Conservation (phyloP, 1,284 basidiomycete genomes). For the Rhodotorula sp. region DNA sequence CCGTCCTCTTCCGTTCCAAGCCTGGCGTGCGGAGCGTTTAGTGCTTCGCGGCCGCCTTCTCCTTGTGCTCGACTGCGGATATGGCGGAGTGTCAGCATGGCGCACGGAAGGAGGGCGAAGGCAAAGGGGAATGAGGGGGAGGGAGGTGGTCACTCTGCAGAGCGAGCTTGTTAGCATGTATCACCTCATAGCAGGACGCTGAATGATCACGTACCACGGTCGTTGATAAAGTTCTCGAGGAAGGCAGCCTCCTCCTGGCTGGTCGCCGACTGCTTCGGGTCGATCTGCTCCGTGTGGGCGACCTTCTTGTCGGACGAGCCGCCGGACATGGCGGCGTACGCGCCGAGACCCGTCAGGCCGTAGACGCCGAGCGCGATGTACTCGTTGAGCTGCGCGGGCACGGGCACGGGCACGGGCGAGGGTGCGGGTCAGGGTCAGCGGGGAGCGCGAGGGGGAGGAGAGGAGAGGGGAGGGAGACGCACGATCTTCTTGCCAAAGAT, state of each 20-base stretch:
- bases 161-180: neutral
- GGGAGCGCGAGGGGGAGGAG: neutral
- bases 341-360: slow-evolving; percentile 32
- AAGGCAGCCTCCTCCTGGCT: slow-evolving; percentile 38
- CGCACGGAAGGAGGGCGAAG: neutral
- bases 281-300: slow-evolving; percentile 4
- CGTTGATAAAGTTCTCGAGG: slow-evolving; percentile 40
- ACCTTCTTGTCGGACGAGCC: slow-evolving; percentile 15
- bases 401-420: neutral
- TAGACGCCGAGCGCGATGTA: slow-evolving; percentile 36
- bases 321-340: slow-evolving; percentile 33
- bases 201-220: slow-evolving; percentile 3
- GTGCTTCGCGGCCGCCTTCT: slow-evolving; percentile 24
- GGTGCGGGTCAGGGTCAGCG: neutral
- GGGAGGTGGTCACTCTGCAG: neutral
- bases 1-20: neutral
- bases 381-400: slow-evolving; percentile 5
- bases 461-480: neutral
- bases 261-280: slow-evolving; percentile 19
- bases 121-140: too few species aligned
- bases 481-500: slow-evolving; percentile 43
- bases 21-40: neutral
- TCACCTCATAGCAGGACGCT: too few species aligned
- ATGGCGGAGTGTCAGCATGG: neutral
- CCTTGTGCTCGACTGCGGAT: slow-evolving; percentile 30